Conservation (phyloP, 352 stramenopile species). For the Globisporangium recalcitrans region DNA sequence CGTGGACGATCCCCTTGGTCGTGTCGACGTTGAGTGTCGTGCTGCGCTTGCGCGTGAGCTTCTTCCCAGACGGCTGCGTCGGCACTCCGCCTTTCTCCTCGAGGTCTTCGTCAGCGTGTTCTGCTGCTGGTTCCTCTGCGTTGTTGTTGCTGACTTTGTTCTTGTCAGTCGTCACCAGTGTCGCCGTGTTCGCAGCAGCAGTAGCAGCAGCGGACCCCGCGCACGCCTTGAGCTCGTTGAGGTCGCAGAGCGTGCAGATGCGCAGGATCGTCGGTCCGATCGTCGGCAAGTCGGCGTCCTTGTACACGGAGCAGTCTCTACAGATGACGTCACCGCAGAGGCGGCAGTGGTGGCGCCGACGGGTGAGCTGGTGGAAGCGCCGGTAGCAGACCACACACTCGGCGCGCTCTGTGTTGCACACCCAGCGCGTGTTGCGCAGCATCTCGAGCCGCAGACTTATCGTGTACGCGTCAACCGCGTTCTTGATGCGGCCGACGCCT, state of each 20-base stretch:
- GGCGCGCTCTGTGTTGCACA: slow-evolving; percentile 41
- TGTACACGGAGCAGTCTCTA: slow-evolving; percentile 63
- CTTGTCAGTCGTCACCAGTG: not conserved
- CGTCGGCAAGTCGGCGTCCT: slow-evolving; percentile 60
- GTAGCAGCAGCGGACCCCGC: slow-evolving; percentile 13
- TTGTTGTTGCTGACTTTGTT: not conserved
- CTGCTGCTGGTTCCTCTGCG: not conserved
- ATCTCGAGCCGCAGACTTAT: slow-evolving; percentile 60
- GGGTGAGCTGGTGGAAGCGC: slow-evolving; percentile 60
- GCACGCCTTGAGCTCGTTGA: slow-evolving; percentile 20
- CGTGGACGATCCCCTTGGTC: slow-evolving; percentile 7
- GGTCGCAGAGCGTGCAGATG: slow-evolving; percentile 60
- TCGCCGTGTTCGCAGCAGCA: not conserved
- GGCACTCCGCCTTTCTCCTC: not conserved
- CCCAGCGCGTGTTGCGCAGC: slow-evolving; percentile 43
- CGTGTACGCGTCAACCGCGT: slow-evolving; percentile 56
- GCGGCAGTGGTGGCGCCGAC: slow-evolving; percentile 69
- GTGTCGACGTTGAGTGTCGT: slow-evolving; percentile 16
- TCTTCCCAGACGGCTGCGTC: not conserved
- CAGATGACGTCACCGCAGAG: slow-evolving; percentile 76
- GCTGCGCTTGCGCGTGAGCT: slow-evolving; percentile 14
- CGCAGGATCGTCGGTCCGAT: slow-evolving; percentile 59
- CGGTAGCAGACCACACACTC: slow-evolving; percentile 64
- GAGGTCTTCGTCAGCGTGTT: too few relatives aligned
- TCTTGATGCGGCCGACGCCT: slow-evolving; percentile 41